These are phyloP conservation scores for Candida ipomoeae DNA, from an alignment of 805 yeast genomes.

Conservation along the genomic window DNA sequence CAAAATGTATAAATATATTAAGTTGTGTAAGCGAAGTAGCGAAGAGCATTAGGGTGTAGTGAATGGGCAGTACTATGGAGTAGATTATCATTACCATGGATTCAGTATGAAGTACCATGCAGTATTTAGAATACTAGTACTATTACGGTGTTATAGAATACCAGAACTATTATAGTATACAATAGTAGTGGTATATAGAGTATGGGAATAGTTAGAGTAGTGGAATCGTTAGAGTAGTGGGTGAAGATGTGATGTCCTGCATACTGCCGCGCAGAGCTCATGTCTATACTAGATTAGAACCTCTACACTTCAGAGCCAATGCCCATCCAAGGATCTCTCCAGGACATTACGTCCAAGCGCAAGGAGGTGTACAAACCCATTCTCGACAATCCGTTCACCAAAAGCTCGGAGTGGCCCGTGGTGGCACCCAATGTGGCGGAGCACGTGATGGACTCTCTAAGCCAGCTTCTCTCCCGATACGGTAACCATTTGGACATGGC, in stretches of 20 bases:
- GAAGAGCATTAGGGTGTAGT: background rate
- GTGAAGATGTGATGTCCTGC: background rate
- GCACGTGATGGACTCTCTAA: conserved; percentile 12
- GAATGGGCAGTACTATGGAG: background rate
- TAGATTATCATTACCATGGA: too few species aligned
- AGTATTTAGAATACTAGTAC: too few species aligned
- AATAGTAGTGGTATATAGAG: too few species aligned
- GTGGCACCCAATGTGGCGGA: conserved; percentile 7
- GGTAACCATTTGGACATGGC: conserved; percentile 12
- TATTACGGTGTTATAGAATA: too few species aligned
- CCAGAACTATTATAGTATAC: too few species aligned
- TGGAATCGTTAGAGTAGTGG: too few species aligned
- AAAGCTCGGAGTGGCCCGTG: conserved; percentile 20
- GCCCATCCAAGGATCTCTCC: conserved; percentile 34
- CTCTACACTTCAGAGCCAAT: background rate
- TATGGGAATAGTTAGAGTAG: too few species aligned
- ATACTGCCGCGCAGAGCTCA: conserved; percentile 2
- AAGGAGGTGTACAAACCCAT: conserved; percentile 62
- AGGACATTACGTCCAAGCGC: conserved; percentile 46
- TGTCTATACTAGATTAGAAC: background rate
- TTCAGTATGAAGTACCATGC: too few species aligned
- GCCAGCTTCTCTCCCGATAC: conserved; percentile 15
- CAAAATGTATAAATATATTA: conserved; percentile 1
- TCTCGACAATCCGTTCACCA: conserved; percentile 59
- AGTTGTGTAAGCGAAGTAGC: background rate